Base-by-base conservation (phyloP, 2,329 filamentous ascomycete genomes). In the Xylariaceae sp. region DNA sequence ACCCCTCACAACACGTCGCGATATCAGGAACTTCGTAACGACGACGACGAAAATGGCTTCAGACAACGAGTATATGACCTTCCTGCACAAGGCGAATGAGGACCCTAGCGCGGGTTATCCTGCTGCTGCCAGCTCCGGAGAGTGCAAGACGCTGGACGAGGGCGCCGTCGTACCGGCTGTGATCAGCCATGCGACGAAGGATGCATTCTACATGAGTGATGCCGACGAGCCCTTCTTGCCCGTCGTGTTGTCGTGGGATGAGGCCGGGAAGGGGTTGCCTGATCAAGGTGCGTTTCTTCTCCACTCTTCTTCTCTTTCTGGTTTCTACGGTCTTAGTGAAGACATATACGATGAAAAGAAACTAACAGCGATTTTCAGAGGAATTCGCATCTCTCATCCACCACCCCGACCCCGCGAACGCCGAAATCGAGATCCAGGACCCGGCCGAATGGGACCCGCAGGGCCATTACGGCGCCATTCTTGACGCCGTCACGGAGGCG, bases 1-100 rank as follows among this genome's bases (percentile, higher is more conserved):
- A 34, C 44, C 44, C 53, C 49, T 15, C 41, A 17, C 55, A 53
- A 11, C 30, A 39, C 57, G 44, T 51, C 55, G 18, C 48, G 37
- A 13, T 15, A 9, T 2, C 3, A 7, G 2, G 15, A n/a, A 13
- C 49, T 37, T 56, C 57, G 23, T 59, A 41, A 47, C 59, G 39
- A 45, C 55, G 52, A 49, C 53, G 13, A 13, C 18, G 17, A 78
- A 58, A 13, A 90, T 90, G 88, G 83, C 86, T 6, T 87, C 86
- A 56, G 91, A 96, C 79, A 85, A 89, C 62, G 88, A 89, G 63
- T 97, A 96, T 78, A 83, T 86, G 75, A 80, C 88, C 61, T 96
- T 97, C 72, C 80, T 97, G 59, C 82, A 94, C 72, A 94, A 94
- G 78, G 90, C 91, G 56, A 96, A 96, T 76, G 78, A 86, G 69